phyloP scores from a whole-genome alignment of 176 grass and related monocot species.

The Eleusine coracana region DNA sequence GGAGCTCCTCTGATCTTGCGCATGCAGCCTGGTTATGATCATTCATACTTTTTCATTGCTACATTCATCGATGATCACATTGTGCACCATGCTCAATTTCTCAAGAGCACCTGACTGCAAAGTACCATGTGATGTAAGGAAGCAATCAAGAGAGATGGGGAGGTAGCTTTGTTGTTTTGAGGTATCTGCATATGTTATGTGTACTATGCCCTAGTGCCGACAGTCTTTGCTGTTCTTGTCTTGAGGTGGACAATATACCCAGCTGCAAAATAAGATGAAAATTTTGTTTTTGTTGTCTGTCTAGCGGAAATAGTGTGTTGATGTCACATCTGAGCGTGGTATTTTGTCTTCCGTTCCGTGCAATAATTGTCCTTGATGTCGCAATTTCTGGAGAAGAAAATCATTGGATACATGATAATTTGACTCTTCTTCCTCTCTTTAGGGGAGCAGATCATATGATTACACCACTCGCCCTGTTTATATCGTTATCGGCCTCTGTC shows the following conservation, averaged over 20 bases:
- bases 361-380: constrained; percentile 23
- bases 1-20: constrained; percentile 62
- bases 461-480: not conserved
- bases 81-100: constrained; percentile 74
- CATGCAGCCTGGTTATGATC: constrained; percentile 90
- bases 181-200: not conserved
- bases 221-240: not conserved
- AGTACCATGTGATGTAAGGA: not conserved
- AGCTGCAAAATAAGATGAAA: constrained; percentile 37
- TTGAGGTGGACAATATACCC: constrained; percentile 20
- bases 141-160: not conserved
- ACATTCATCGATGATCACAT: constrained; percentile 93
- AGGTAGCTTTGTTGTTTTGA: not conserved
- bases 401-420: constrained; percentile 3
- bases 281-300: not conserved
- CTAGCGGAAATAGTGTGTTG: not conserved
- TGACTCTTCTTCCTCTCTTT: not conserved
- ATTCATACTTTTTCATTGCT: constrained; percentile 89
- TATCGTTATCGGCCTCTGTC: not conserved
- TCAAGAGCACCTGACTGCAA: constrained; percentile 41
- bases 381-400: not conserved
- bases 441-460: not conserved
- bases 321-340: constrained; percentile 1
- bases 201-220: not conserved
- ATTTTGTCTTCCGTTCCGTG: not conserved